Base-by-base conservation (phyloP, 2,329 filamentous ascomycete species). In the Ascochyta fabae region DNA sequence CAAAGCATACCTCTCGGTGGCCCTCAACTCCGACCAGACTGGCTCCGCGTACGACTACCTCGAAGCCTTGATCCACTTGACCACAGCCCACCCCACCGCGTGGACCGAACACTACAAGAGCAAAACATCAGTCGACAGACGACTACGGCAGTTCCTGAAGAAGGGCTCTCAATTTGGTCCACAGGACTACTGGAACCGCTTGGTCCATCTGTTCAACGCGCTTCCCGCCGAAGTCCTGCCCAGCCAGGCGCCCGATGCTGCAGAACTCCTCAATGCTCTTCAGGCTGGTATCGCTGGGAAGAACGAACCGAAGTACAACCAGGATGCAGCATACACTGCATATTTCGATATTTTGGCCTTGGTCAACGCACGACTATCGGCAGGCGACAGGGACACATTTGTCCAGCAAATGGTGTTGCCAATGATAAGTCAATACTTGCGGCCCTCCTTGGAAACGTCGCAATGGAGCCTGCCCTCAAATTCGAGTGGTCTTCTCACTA, bases 111-210 rank as follows among this genome's bases (percentile, higher is more conserved):
- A 85, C 49, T 87, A 87, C 71, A 80, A 76, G 26, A 83, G 80
- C 42, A 88, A 87, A 70, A 83, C 82, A 27, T 70, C 82, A 7
- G 83, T 74, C 55, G 81, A 76, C 57, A 84, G 80, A 56, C 77
- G 88, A 22, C 75, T 99, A 4, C 83, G 85, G 45, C 80, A 86
- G 8, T 95, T 96, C 64, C 79, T 98, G 6, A 87, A 90, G 59
- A 90, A 88, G 66, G 94, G 95, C 3, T 96, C 94, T 0, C 91
- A 97, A 68, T 85, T 87, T n/a, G 89, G 89, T 3, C 80, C 86
- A 0, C 77, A 82, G 3, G 83, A 82, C 9, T 96, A 88, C 69
- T 99, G 95, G 95, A 75, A 81, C 24, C 84, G 84, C 15, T 72
- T 96, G 29, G 80, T 83, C 35, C 78, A 81, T 27, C 76, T 98